Evolutionary conservation across 2,329 filamentous ascomycete genomes (phyloP), one percentile per base, ranked within the genome.

Genomic region (Albophoma yamanashiensis): DNA sequence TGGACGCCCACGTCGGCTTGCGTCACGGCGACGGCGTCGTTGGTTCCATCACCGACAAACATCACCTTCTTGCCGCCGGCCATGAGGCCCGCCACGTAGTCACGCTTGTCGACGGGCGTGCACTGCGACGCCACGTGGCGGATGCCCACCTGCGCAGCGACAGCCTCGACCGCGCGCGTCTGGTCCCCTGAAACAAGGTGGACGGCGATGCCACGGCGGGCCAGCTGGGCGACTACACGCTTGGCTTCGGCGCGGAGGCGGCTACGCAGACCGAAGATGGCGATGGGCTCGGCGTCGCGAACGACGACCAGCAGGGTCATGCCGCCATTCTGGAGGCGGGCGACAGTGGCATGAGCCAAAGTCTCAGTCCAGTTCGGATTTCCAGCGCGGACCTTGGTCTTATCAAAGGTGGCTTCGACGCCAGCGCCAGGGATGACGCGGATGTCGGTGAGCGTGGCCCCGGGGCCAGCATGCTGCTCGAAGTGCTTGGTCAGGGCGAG

Each of bases 11-110:
- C 75, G 43, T 80, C 75, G 31, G 86, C 83, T 64, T 82, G 78
- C 3, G 83, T 80, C 4, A 88, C 75, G 1, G 85, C 85, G 5
- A 81, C 75, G 0, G 85, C 82, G 65, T 88, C 85, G 66, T 88
- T 88, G 9, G 82, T 85, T 14, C 85, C 85, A 64, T 88, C 85
- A 39, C 85, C 85, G 47, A 80, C 76, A 70, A 88, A 88, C 59
- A 87, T 71, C 59, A 84, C 77, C 31, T 53, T 60, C 36, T 66
- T 67, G n/a, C 63, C 65, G 22, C 64, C 36, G 22, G 61, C 61
- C 58, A 76, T 73, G 53, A 80, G 69, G 1, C 59, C 60, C 57
- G 73, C 69, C 58, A 86, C 71, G 67, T 85, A 86, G 2, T 72
- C 67, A 31, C 78, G 75, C 66, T 88, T 88, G 62, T 83, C 76